Evolutionary conservation across 257 asterid species (phyloP).

Genomic region (Fraxinus anomala): DNA sequence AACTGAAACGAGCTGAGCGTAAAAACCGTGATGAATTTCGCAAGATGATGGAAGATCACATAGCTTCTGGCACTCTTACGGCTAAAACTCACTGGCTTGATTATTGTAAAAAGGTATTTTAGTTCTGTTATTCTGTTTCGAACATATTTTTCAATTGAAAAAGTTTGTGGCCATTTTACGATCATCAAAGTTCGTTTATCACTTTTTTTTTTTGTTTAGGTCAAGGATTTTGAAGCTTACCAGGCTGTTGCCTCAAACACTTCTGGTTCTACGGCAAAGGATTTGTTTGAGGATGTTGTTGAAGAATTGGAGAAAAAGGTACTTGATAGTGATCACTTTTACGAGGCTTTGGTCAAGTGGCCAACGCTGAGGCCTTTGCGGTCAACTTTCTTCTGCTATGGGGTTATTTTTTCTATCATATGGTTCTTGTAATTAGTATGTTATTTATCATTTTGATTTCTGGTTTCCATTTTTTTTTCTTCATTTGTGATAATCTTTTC

Average conservation of each 20-base stretch:
- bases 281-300: constrained; percentile 79
- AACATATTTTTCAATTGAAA: constrained; percentile 18
- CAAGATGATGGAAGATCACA: constrained; percentile 83
- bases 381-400: neutral
- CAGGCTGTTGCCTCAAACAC: constrained; percentile 77
- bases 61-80: constrained; percentile 73
- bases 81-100: constrained; percentile 94
- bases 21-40: constrained; percentile 94
- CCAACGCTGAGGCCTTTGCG: neutral
- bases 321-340: constrained; percentile 16
- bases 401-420: neutral
- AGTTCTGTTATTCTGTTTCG: constrained; percentile 7
- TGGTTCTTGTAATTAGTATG: neutral
- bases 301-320: constrained; percentile 94
- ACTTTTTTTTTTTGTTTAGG: constrained; percentile 43
- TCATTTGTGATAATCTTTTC: neutral
- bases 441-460: neutral
- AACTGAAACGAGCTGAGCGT: constrained; percentile 83
- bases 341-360: constrained; percentile 2
- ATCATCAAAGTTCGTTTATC: constrained; percentile 2
- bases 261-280: constrained; percentile 93
- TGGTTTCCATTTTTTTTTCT: neutral
- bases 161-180: neutral
- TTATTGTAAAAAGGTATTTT: constrained; percentile 72
- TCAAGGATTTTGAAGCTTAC: constrained; percentile 78